Conservation (phyloP, 768 basidiomycete genomes). For the Chiua virens region DNA sequence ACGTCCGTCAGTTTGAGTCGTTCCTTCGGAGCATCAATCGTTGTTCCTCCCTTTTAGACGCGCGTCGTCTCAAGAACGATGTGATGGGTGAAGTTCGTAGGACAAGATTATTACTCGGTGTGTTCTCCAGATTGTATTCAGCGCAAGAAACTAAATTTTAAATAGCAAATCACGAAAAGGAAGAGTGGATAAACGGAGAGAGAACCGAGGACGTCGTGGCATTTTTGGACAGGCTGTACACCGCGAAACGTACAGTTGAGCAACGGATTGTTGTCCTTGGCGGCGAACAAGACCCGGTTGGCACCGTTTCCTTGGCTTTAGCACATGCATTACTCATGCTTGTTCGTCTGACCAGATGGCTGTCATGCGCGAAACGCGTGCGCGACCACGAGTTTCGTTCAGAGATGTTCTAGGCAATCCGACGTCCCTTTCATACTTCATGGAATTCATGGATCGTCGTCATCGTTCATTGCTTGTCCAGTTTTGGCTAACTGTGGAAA, state of each 20-base stretch:
- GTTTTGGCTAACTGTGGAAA: constrained; percentile 97
- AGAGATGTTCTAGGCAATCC: constrained; percentile 86
- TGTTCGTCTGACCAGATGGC: constrained; percentile 34
- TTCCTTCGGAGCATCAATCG: constrained; percentile 85
- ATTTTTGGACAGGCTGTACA: constrained; percentile 84
- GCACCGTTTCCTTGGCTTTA: constrained; percentile 12
- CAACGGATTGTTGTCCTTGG: constrained; percentile 81
- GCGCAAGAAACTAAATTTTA: background rate
- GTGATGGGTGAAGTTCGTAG: constrained; percentile 87
- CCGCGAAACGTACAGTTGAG: constrained; percentile 86
- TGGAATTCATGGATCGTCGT: constrained; percentile 97
- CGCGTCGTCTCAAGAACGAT: constrained; percentile 88
- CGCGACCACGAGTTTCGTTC: constrained; percentile 55
- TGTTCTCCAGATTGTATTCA: constrained; percentile 8
- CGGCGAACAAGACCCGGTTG: constrained; percentile 62
- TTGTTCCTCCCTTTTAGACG: constrained; percentile 83
- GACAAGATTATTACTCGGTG: constrained; percentile 73
- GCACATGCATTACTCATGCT: background rate
- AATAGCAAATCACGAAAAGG: constrained; percentile 80
- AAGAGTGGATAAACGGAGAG: constrained; percentile 86
- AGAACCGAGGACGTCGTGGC: constrained; percentile 83
- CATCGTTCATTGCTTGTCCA: constrained; percentile 84
- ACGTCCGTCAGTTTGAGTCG: constrained; percentile 82
- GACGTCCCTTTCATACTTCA: constrained; percentile 89
- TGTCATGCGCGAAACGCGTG: constrained; percentile 41